phyloP scores from a whole-genome alignment of 345 rosid species.

The Turnera subulata region DNA sequence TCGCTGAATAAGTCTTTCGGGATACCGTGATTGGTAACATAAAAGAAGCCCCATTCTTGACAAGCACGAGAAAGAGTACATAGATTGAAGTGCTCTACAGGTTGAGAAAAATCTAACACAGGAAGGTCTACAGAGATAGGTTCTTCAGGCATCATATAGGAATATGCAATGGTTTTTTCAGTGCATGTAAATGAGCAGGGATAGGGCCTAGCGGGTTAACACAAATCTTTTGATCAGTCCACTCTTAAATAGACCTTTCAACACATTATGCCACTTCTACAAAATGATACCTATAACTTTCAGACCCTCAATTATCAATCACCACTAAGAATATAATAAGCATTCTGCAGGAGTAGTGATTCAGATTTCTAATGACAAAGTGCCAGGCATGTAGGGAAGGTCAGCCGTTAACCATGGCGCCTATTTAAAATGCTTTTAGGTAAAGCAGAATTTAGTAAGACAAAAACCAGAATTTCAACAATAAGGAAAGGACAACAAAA shows the following conservation, averaged over 20 bases:
- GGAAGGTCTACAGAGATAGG: conserved; percentile 48
- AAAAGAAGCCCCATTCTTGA: conserved; percentile 73
- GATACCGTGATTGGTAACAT: conserved; percentile 64
- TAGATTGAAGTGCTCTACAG: conserved; percentile 31
- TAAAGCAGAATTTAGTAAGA: too few species aligned
- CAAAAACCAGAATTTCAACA: background rate
- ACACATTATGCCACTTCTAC: background rate
- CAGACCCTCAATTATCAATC: conserved; percentile 1
- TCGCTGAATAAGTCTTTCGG: conserved; percentile 37
- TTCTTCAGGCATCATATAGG: conserved; percentile 37
- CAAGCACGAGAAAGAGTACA: conserved; percentile 58
- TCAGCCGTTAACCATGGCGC: too few species aligned
- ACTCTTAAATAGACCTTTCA: too few species aligned
- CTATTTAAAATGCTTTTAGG: too few species aligned
- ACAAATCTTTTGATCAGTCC: background rate
- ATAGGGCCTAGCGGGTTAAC: conserved; percentile 9
- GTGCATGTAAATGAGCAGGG: conserved; percentile 2
- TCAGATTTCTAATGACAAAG: too few species aligned
- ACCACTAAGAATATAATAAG: conserved; percentile 10
- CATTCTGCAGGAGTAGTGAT: too few species aligned
- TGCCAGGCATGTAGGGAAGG: too few species aligned
- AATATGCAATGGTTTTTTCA: conserved; percentile 7
- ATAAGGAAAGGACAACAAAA: background rate
- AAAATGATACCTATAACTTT: conserved; percentile 15
- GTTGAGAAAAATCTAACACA: conserved; percentile 57